Conservation (phyloP, 2,329 filamentous ascomycete species). For the Aspergillus novofumigatus region DNA sequence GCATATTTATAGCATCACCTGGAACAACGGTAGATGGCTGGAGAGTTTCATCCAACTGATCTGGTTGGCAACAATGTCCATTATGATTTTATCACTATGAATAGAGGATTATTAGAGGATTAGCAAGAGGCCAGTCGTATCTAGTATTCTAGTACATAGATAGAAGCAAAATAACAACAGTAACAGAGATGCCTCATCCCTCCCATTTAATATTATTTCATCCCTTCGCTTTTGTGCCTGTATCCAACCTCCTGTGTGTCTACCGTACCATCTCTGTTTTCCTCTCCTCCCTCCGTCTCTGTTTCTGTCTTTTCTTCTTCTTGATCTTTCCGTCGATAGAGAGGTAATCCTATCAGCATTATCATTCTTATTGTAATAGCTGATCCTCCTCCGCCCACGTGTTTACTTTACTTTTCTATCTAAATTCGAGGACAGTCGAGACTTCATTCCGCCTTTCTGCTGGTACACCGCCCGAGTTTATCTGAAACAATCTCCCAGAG, state of each 20-base stretch:
- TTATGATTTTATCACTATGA: neutral
- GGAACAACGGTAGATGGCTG: neutral
- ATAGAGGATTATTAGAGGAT: neutral
- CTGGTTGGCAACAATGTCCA: neutral
- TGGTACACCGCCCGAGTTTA: constrained; percentile 2
- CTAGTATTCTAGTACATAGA: too few relatives aligned
- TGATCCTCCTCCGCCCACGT: neutral
- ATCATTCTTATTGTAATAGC: neutral
- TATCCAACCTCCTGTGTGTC: neutral
- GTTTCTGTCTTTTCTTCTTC: neutral
- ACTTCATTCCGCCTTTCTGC: neutral
- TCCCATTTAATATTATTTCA: neutral
- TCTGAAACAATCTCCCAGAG: constrained; percentile 6
- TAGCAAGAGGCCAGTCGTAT: too few relatives aligned
- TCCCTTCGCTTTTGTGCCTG: neutral
- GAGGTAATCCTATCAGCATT: neutral
- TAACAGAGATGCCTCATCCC: neutral
- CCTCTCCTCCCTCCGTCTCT: neutral
- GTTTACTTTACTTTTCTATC: constrained; percentile 3
- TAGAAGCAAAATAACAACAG: neutral
- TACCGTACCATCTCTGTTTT: constrained; percentile 2
- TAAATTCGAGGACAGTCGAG: neutral
- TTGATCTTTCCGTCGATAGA: neutral
- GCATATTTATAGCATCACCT: neutral
- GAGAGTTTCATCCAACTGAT: neutral